A percentile compares a stretch with the other conserved stretches of the same genome.
phyloP scores from a whole-genome alignment of 371 early-diverging fungal species.

The Actinomortierella wolfii region DNA sequence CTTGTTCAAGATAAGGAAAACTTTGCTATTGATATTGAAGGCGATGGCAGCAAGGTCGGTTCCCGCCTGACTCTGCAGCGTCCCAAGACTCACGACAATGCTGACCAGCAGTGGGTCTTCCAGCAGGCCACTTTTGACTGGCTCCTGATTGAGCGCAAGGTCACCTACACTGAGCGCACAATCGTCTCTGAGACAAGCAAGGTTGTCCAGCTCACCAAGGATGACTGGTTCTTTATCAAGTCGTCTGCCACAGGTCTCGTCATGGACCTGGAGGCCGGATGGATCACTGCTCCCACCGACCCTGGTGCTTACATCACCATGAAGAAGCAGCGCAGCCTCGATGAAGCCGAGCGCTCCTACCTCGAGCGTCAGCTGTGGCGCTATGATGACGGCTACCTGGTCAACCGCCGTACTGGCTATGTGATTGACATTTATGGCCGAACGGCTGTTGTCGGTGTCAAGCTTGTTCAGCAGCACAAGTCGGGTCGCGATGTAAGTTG shows the following conservation, averaged over 20 bases:
- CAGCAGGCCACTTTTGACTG: constrained; percentile 24
- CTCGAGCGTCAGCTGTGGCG: constrained; percentile 58
- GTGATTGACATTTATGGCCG: constrained; percentile 56
- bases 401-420: constrained; percentile 56
- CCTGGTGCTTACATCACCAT: constrained; percentile 42
- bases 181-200: constrained; percentile 7
- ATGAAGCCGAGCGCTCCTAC: constrained; percentile 24
- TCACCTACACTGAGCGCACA: constrained; percentile 12
- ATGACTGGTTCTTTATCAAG: constrained; percentile 48
- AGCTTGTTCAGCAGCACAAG: constrained; percentile 40
- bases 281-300: constrained; percentile 43
- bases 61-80: constrained; percentile 43
- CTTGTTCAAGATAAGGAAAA: constrained; percentile 49
- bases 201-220: constrained; percentile 21
- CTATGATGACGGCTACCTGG: constrained; percentile 55
- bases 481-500: constrained; percentile 20
- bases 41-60: constrained; percentile 34
- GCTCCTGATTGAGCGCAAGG: constrained; percentile 14
- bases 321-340: constrained; percentile 43
- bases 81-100: constrained; percentile 39
- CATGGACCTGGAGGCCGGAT: constrained; percentile 44
- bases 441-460: constrained; percentile 36
- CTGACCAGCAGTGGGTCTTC: constrained; percentile 40
- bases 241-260: constrained; percentile 26
- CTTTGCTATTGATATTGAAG: constrained; percentile 55